phyloP scores from a whole-genome alignment of 352 stramenopile genomes.

The Peronospora belbahrii region DNA sequence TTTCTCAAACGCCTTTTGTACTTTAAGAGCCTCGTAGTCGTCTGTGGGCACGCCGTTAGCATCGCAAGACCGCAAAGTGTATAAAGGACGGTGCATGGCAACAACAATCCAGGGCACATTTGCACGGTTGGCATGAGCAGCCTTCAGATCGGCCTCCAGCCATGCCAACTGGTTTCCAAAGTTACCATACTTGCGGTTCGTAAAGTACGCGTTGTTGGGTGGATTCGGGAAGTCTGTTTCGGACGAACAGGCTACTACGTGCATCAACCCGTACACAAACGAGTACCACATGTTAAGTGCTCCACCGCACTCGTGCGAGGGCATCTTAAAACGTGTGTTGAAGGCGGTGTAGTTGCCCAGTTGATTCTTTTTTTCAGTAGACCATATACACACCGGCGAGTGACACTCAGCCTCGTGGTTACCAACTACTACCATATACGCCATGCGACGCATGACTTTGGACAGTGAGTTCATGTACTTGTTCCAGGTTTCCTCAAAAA shows the following conservation, averaged over 20 bases:
- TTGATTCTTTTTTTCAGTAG: conserved; percentile 19
- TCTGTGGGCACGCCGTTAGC: conserved; percentile 11
- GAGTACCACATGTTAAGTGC: conserved; percentile 44
- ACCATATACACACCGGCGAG: conserved; percentile 26
- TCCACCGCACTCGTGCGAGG: conserved; percentile 29
- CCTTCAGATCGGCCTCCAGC: conserved; percentile 47
- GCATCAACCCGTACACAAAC: conserved; percentile 39
- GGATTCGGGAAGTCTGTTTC: conserved; percentile 49
- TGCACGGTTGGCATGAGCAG: conserved; percentile 33
- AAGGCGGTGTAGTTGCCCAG: conserved; percentile 56
- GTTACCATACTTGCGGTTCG: conserved; percentile 20
- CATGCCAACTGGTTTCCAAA: conserved; percentile 43
- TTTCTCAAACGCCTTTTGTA: conserved; percentile 47
- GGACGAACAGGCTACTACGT: conserved; percentile 60
- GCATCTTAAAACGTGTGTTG: conserved; percentile 38
- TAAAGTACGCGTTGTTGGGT: conserved; percentile 32
- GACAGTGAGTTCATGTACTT: conserved; percentile 58
- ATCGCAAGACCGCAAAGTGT: conserved; percentile 29
- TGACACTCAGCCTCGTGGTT: conserved; percentile 41
- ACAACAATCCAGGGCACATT: conserved; percentile 50
- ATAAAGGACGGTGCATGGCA: conserved; percentile 45
- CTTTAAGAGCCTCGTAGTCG: conserved; percentile 8
- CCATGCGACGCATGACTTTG: conserved; percentile 29
- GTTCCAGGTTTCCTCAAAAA: conserved; percentile 52
- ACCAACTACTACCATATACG: conserved; percentile 70